phyloP scores from a whole-genome alignment of 1,284 basidiomycete genomes.

The Malassezia restricta region DNA sequence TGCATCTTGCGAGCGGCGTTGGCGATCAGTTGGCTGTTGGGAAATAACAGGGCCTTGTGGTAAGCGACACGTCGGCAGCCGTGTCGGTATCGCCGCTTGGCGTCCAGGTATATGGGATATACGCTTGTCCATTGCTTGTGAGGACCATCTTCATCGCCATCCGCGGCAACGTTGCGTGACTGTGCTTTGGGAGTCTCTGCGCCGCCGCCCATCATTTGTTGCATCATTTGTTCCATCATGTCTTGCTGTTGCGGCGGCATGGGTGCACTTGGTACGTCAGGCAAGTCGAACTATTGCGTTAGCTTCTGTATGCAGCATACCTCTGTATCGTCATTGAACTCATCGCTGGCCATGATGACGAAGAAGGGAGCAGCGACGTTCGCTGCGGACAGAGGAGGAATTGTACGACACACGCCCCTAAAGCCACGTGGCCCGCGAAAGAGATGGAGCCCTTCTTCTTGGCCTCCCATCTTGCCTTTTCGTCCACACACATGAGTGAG shows the following conservation, averaged over 20 bases:
- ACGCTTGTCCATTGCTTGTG: constrained; percentile 71
- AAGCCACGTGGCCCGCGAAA: constrained; percentile 2
- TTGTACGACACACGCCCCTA: not conserved
- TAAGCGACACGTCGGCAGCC: constrained; percentile 71
- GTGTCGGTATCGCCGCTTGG: constrained; percentile 70
- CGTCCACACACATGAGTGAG: constrained; percentile 8
- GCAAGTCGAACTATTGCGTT: constrained; percentile 15
- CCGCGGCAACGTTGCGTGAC: constrained; percentile 10
- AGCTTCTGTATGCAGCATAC: constrained; percentile 17
- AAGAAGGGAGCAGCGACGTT: not conserved
- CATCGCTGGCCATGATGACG: constrained; percentile 17
- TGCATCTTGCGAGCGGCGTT: constrained; percentile 67
- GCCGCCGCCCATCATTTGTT: constrained; percentile 23
- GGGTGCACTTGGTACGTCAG: constrained; percentile 16
- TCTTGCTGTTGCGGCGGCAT: constrained; percentile 27
- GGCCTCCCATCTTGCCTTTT: not conserved
- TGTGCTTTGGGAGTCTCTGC: constrained; percentile 15
- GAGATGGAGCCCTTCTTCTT: not conserved
- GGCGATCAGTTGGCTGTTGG: constrained; percentile 78
- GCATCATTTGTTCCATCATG: constrained; percentile 38
- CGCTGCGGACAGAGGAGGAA: not conserved
- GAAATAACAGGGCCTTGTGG: constrained; percentile 78
- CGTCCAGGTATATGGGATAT: constrained; percentile 94
- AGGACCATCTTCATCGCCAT: constrained; percentile 19
- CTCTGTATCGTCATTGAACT: constrained; percentile 45